These are phyloP conservation scores for Botryotinia narcissicola DNA, from an alignment of 2,329 filamentous ascomycete species.

Conservation along the genomic window DNA sequence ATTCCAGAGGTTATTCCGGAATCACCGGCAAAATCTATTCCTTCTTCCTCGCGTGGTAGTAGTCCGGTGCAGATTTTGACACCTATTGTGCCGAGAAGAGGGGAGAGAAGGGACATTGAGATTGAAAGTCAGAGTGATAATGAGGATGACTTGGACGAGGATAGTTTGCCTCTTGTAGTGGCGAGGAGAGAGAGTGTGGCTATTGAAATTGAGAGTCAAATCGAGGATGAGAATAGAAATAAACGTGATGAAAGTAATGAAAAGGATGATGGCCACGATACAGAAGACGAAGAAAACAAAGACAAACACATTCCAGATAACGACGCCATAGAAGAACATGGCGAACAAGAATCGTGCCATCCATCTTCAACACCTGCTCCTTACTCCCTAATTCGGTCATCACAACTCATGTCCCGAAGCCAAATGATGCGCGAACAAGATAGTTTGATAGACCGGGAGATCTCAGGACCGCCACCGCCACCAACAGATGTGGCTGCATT, in stretches of 20 bases:
- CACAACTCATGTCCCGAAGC: constrained; percentile 11
- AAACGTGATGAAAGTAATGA: neutral
- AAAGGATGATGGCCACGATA: neutral
- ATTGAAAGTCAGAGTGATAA: neutral
- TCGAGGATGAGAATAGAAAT: neutral
- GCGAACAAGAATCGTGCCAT: neutral
- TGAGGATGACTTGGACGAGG: neutral
- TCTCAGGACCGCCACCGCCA: constrained; percentile 7
- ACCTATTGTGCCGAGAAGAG: neutral
- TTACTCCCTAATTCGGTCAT: constrained; percentile 10
- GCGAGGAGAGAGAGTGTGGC: no score
- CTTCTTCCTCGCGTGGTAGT: constrained; percentile 15
- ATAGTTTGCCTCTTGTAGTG: neutral
- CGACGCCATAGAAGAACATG: neutral
- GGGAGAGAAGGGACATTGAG: neutral
- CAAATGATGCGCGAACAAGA: constrained; percentile 17
- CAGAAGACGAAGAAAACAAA: neutral
- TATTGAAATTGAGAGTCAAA: neutral
- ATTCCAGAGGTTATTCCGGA: constrained; percentile 32
- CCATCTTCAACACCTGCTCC: neutral
- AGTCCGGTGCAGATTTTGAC: neutral
- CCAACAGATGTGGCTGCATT: neutral
- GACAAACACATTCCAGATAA: neutral
- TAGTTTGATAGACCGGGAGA: constrained; percentile 16
- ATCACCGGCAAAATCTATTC: constrained; percentile 28